These are phyloP conservation scores for Starmerella khaoyaiensis DNA, from an alignment of 805 yeast genomes.

Conservation along the genomic window DNA sequence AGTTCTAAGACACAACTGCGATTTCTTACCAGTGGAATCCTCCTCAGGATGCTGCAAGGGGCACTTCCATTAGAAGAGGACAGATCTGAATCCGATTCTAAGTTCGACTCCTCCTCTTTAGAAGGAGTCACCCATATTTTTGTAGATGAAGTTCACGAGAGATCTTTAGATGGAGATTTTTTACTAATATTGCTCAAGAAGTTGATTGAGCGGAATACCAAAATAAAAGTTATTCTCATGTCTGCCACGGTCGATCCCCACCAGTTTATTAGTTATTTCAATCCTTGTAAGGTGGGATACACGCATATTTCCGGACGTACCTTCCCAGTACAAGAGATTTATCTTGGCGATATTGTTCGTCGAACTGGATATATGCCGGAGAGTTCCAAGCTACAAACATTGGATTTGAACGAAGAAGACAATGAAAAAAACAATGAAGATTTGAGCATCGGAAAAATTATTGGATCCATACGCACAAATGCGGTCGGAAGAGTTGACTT, in stretches of 20 bases:
- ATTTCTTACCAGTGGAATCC: constrained; percentile 86
- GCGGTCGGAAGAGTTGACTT: constrained; percentile 41
- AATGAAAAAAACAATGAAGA: constrained; percentile 1
- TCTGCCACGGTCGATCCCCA: constrained; percentile 80
- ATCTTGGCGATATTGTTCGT: constrained; percentile 52
- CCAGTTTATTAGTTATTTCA: constrained; percentile 56
- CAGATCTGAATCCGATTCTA: not conserved
- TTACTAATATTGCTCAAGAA: constrained; percentile 63
- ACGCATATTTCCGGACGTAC: constrained; percentile 87
- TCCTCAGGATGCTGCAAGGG: constrained; percentile 69
- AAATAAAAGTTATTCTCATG: constrained; percentile 67
- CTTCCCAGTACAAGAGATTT: constrained; percentile 72
- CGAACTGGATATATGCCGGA: constrained; percentile 38
- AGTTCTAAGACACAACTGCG: constrained; percentile 51
- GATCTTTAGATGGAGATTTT: constrained; percentile 84
- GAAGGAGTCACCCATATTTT: constrained; percentile 49
- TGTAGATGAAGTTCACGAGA: constrained; percentile 93
- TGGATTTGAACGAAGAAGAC: constrained; percentile 17
- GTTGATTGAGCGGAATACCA: constrained; percentile 35
- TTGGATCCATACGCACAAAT: constrained; percentile 26
- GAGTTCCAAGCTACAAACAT: not conserved
- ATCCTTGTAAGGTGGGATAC: constrained; percentile 37
- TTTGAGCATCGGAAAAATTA: constrained; percentile 22
- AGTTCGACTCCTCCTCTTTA: not conserved
- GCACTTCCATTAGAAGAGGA: constrained; percentile 23